Percentiles rank a stretch among this genome's conserved stretches.
Evolutionary conservation across 164 flowering plant species (phyloP).

Genomic region (Stephania yunnanensis): DNA sequence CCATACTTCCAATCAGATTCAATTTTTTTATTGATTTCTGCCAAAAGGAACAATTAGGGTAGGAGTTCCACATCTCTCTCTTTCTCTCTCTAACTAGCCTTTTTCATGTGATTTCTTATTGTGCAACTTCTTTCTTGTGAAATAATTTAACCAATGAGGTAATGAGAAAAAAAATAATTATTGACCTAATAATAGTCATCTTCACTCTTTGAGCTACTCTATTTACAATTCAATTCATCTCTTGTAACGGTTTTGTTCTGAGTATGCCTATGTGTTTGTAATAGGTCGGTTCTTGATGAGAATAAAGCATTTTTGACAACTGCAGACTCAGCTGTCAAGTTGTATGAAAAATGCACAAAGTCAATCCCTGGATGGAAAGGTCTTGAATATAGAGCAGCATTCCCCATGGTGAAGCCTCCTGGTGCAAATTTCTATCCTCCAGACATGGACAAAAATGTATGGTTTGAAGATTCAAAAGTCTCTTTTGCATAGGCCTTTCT

Average conservation of each 20-base stretch:
- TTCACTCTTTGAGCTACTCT: background rate
- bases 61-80: no score
- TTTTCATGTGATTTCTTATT: no score
- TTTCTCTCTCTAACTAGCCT: no score
- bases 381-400: conserved; percentile 72
- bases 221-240: background rate
- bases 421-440: conserved; percentile 95
- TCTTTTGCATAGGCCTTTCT: background rate
- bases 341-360: conserved; percentile 56
- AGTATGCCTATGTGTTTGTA: conserved; percentile 1
- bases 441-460: conserved; percentile 89
- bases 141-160: background rate
- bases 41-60: no score
- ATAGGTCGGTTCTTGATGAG: conserved; percentile 92
- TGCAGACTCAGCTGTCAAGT: conserved; percentile 81
- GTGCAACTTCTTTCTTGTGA: no score
- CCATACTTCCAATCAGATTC: no score
- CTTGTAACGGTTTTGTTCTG: background rate
- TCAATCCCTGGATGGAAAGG: conserved; percentile 86
- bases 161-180: no score
- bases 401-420: conserved; percentile 73
- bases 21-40: no score
- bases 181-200: background rate
- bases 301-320: conserved; percentile 86
- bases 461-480: background rate